Percentiles rank a stretch among this genome's conserved stretches.
Conservation (phyloP, 331 rosid species). For the Acacia concinna region DNA sequence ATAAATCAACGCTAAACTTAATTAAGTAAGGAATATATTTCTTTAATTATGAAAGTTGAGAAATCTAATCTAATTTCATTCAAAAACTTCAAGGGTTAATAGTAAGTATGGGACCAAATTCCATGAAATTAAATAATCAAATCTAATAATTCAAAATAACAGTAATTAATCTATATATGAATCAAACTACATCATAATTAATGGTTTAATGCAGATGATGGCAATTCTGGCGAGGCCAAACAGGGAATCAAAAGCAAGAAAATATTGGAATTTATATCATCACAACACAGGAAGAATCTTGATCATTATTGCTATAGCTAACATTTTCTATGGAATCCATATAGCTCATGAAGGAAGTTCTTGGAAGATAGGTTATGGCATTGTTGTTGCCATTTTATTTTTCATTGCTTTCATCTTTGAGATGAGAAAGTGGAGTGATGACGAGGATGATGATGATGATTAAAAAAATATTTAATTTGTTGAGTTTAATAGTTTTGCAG, state of each 20-base stretch:
- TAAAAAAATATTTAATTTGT: not conserved
- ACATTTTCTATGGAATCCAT: conserved; percentile 77
- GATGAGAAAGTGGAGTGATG: conserved; percentile 42
- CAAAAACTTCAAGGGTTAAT: not conserved
- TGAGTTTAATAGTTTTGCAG: not conserved
- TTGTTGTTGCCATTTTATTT: conserved; percentile 49
- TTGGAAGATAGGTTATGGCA: conserved; percentile 65
- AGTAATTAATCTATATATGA: not conserved
- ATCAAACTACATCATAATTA: not conserved
- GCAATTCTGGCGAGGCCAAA: conserved; percentile 63
- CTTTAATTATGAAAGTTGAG: not conserved
- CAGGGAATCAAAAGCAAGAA: conserved; percentile 54
- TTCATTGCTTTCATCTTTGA: conserved; percentile 50
- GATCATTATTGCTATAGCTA: conserved; percentile 57
- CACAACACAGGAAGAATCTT: conserved; percentile 60
- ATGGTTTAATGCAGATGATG: conserved; percentile 42
- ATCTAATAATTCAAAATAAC: not conserved
- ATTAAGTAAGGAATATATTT: not conserved
- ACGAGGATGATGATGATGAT: not conserved
- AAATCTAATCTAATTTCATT: not conserved
- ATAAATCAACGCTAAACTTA: not conserved
- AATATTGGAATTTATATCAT: conserved; percentile 78
- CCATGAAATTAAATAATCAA: not conserved
- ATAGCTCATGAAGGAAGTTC: conserved; percentile 51
- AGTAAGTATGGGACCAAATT: not conserved